Conservation (phyloP, 768 basidiomycete species). For the Asterophora parasitica region DNA sequence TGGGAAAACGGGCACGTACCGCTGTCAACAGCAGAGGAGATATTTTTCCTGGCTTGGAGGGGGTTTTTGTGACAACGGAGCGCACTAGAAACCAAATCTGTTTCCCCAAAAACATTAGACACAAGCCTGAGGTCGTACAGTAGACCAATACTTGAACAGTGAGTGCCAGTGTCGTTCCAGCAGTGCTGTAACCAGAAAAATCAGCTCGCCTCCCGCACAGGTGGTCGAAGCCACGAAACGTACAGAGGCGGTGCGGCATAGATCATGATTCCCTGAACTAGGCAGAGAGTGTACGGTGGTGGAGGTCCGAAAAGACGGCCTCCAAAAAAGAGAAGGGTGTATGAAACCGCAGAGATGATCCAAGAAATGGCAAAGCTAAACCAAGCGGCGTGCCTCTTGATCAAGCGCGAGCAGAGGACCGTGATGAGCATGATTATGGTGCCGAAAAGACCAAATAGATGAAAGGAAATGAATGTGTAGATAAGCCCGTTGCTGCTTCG, state of each 20-base stretch:
- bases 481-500: conserved; percentile 10
- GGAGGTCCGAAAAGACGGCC: conserved; percentile 13
- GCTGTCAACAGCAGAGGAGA: conserved; percentile 3
- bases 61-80: conserved; percentile 5
- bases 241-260: conserved; percentile 20
- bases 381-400: conserved; percentile 24
- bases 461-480: conserved; percentile 20
- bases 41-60: not conserved
- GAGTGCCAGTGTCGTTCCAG: conserved; percentile 20
- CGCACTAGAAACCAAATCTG: conserved; percentile 22
- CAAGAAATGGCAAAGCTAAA: conserved; percentile 26
- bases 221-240: not conserved
- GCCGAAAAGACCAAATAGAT: conserved; percentile 21
- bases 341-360: conserved; percentile 25
- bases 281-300: conserved; percentile 20
- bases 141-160: conserved; percentile 14
- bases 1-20: not conserved
- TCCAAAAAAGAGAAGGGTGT: conserved; percentile 22
- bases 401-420: conserved; percentile 16
- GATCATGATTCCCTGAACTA: conserved; percentile 21
- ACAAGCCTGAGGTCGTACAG: not conserved
- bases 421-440: conserved; percentile 19
- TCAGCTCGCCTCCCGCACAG: not conserved
- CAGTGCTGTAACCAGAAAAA: conserved; percentile 11
- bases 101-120: not conserved